These are phyloP conservation scores for Podaxis sp. DNA, from an alignment of 768 basidiomycete genomes.

Conservation along the genomic window DNA sequence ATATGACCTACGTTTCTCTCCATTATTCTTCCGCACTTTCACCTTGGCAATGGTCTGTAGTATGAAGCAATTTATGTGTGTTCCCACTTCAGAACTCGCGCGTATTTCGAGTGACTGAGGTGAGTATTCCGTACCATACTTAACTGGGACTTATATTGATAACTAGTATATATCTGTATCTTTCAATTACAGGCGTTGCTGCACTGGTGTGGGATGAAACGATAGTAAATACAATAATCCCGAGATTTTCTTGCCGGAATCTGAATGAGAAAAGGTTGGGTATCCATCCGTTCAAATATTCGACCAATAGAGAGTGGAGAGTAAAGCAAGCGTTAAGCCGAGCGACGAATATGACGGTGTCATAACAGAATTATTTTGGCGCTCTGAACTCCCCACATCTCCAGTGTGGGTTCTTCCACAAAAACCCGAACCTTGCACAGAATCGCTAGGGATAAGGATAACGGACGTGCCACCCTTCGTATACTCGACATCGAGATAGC, in stretches of 20 bases:
- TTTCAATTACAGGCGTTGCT: not conserved
- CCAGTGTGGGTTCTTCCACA: conserved; percentile 25
- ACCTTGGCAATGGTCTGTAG: too few species aligned
- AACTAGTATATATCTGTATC: too few species aligned
- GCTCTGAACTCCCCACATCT: not conserved
- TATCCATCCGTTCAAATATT: not conserved
- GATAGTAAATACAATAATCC: too few species aligned
- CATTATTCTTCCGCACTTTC: too few species aligned
- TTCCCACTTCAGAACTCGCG: too few species aligned
- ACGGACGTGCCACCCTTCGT: conserved; percentile 56
- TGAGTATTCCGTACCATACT: too few species aligned
- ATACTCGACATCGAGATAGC: conserved; percentile 60
- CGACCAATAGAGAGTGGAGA: not conserved
- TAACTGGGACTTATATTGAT: too few species aligned
- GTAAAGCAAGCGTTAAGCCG: not conserved
- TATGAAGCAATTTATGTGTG: too few species aligned
- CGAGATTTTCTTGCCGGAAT: not conserved
- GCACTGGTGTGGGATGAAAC: not conserved
- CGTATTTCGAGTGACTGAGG: too few species aligned
- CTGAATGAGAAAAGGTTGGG: not conserved
- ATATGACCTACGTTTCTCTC: too few species aligned
- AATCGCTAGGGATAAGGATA: conserved; percentile 43
- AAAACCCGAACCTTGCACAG: conserved; percentile 32
- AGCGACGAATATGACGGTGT: not conserved
- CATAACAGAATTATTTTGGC: not conserved